Base-by-base conservation (phyloP, 2,329 filamentous ascomycete genomes). In the Penicillium sp. region DNA sequence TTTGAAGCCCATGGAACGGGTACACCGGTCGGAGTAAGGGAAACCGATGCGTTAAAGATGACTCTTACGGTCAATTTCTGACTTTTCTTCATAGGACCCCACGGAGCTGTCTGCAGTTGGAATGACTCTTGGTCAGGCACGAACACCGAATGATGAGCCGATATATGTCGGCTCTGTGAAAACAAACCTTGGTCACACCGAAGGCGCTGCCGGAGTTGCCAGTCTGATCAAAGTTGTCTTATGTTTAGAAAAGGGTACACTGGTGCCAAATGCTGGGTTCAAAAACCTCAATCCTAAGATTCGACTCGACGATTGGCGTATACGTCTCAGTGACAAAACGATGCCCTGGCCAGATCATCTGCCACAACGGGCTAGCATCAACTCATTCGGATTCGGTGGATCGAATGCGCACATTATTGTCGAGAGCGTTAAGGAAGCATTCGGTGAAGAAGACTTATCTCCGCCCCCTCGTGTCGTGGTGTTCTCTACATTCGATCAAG, bases 191-290 rank as follows among this genome's bases (percentile, higher is more conserved):
- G 78, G 78, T 15, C 78, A 81, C 54, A 74, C 73, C 0, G 78
- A 80, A 58, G 75, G 75, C 7, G 70, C 74, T 1, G 75, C 76
- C 2, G 78, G 78, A 0, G 58, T 80, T 13, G 76, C 77, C 0
- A 74, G 75, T 6, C 45, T 80, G 6, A 63, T 80, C 18, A 78
- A 76, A 55, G 68, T 72, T 0, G 55, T 76, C 0, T 61, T 74
- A 24, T 64, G 68, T 37, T 66, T 79, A 58, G 68, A 72, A 42
- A 62, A 75, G 29, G 63, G 61, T 6, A 52, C 52, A 0, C 56
- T 78, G 1, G 71, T 73, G 0, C 73, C 74, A 1, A 78, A 78
- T 46, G 61, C 76, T 6, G 72, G 75, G 35, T 65, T 78, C 28
- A 50, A 71, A 1, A 61, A 56, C 1, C 61, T 76, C 8, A 78